Percentiles rank a stretch among this genome's conserved stretches.
These are phyloP conservation scores for Hanseniaspora hatyaiensis DNA, from an alignment of 805 yeast genomes.

Conservation along the genomic window DNA sequence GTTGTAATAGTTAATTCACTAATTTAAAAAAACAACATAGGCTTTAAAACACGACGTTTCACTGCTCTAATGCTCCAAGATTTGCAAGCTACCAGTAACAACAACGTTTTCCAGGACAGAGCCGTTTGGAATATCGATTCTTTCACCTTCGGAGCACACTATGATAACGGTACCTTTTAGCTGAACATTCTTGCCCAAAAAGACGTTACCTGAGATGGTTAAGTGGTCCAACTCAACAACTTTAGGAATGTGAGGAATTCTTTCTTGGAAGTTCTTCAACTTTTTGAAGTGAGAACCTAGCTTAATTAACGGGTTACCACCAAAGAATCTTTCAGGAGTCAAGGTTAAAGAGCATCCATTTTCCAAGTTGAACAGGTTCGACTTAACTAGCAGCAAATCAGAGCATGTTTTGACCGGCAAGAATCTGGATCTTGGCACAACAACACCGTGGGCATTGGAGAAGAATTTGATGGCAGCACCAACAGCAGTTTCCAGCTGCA, in stretches of 20 bases:
- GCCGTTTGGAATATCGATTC: slow-evolving; percentile 95
- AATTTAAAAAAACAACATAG: not conserved
- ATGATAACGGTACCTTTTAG: slow-evolving; percentile 95
- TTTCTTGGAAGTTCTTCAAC: slow-evolving; percentile 77
- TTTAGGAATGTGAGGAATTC: slow-evolving; percentile 91
- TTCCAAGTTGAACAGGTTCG: slow-evolving; percentile 79
- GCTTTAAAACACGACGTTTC: no score
- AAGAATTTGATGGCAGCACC: slow-evolving; percentile 98
- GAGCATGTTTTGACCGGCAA: slow-evolving; percentile 97
- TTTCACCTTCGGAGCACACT: slow-evolving; percentile 93
- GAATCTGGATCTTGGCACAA: slow-evolving; percentile 95
- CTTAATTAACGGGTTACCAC: slow-evolving; percentile 86
- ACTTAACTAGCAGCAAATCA: slow-evolving; percentile 84
- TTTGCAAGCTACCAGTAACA: slow-evolving; percentile 90
- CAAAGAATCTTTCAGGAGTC: slow-evolving; percentile 67
- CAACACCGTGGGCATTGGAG: slow-evolving; percentile 90
- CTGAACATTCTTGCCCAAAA: slow-evolving; percentile 76
- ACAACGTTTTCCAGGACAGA: slow-evolving; percentile 90
- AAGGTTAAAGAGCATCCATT: slow-evolving; percentile 74
- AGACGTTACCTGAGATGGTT: slow-evolving; percentile 94
- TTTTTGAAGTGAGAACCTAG: slow-evolving; percentile 95
- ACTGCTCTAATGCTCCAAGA: slow-evolving; percentile 61
- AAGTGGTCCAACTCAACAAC: slow-evolving; percentile 93
- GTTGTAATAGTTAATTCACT: not conserved
- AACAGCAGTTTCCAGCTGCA: slow-evolving; percentile 96